Evolutionary conservation across 2,329 filamentous ascomycete genomes (phyloP).

Genomic region (Diaporthe sp.): DNA sequence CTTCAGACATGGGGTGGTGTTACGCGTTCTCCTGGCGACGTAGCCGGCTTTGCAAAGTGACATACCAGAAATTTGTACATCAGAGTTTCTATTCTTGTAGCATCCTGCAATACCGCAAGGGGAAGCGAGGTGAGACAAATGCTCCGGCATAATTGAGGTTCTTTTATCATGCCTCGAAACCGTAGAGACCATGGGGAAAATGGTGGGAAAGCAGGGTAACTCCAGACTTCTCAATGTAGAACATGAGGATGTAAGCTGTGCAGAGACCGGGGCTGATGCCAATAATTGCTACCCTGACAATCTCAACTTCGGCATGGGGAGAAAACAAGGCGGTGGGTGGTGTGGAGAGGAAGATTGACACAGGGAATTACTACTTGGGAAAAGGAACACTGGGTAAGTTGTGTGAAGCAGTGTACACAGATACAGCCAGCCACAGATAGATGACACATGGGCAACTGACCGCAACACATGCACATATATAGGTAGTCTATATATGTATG

Average conservation of each 20-base stretch:
- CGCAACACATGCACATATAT: not conserved
- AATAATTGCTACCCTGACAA: slow-evolving; percentile 15
- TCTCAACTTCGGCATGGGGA: slow-evolving; percentile 5
- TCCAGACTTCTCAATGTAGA: not conserved
- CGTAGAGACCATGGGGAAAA: no score
- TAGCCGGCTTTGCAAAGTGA: not conserved
- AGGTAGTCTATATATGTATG: not conserved
- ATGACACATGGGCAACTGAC: not conserved
- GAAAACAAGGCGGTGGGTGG: not conserved
- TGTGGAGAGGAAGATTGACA: slow-evolving; percentile 21
- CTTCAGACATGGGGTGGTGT: not conserved
- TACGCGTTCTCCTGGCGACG: not conserved
- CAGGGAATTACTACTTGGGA: not conserved
- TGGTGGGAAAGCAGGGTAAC: not conserved
- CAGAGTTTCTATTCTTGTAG: not conserved
- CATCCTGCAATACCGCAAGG: not conserved
- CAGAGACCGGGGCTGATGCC: not conserved
- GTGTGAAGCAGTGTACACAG: not conserved
- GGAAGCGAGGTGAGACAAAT: not conserved
- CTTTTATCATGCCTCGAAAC: not conserved
- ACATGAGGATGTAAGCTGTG: not conserved
- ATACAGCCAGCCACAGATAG: not conserved
- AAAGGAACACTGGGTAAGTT: not conserved
- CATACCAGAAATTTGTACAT: not conserved
- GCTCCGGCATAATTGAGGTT: not conserved